phyloP scores from a whole-genome alignment of 2,329 filamentous ascomycete genomes.

The Chlorencoelia australis region DNA sequence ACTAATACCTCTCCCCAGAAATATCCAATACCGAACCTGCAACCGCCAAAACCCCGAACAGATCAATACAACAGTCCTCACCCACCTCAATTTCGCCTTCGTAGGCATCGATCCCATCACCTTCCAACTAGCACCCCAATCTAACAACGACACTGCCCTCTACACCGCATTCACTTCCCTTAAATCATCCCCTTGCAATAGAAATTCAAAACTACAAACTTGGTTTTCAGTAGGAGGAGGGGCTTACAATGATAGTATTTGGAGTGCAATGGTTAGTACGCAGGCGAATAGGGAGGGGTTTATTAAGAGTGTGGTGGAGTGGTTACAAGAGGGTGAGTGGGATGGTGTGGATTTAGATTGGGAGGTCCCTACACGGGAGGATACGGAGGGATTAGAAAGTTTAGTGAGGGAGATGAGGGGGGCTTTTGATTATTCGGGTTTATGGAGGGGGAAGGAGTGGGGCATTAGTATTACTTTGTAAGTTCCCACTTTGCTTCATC shows the following conservation, averaged over 20 bases:
- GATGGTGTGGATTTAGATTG: slow-evolving; percentile 37
- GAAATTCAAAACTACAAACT: too few species aligned
- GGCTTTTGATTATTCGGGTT: slow-evolving; percentile 27
- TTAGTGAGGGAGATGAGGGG: slow-evolving; percentile 23
- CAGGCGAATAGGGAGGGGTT: slow-evolving; percentile 27
- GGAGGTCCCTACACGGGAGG: slow-evolving; percentile 33
- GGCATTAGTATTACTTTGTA: slow-evolving; percentile 34
- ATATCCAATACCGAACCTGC: too few species aligned
- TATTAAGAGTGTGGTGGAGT: slow-evolving; percentile 27
- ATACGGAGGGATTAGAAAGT: slow-evolving; percentile 30
- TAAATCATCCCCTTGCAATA: slow-evolving; percentile 25
- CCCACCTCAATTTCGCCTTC: slow-evolving; percentile 33
- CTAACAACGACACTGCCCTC: slow-evolving; percentile 11
- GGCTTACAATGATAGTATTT: slow-evolving; percentile 26
- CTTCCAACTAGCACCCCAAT: slow-evolving; percentile 24
- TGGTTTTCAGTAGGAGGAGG: slow-evolving; percentile 33
- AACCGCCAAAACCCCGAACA: slow-evolving; percentile 25
- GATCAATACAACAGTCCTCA: slow-evolving; percentile 26
- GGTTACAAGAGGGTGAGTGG: slow-evolving; percentile 30
- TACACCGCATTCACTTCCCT: slow-evolving; percentile 24
- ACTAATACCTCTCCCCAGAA: too few species aligned
- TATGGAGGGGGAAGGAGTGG: slow-evolving; percentile 25
- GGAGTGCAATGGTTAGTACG: slow-evolving; percentile 22
- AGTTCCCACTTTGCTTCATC: not conserved
- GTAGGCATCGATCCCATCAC: slow-evolving; percentile 31